phyloP scores from a whole-genome alignment of 768 basidiomycete species.

The Artomyces pyxidatus region DNA sequence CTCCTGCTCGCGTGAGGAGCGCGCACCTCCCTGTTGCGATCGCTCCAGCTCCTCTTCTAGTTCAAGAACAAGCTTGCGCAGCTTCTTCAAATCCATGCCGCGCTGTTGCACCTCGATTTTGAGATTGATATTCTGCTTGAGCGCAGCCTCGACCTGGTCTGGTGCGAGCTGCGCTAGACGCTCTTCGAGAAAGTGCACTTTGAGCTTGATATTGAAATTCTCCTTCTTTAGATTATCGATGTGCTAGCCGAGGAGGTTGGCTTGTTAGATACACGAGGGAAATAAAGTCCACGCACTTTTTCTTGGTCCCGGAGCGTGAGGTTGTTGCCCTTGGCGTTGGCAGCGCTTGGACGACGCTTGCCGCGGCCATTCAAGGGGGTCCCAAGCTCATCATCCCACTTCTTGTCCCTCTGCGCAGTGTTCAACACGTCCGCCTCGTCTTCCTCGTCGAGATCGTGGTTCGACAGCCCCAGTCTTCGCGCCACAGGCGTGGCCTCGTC shows the following conservation, averaged over 20 bases:
- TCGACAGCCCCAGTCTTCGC: slow-evolving; percentile 6
- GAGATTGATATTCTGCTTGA: slow-evolving; percentile 88
- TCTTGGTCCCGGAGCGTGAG: slow-evolving; percentile 94
- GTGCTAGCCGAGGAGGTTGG: slow-evolving; percentile 43
- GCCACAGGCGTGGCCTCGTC: slow-evolving; percentile 13
- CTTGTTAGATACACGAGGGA: neutral
- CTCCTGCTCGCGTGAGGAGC: slow-evolving; percentile 55
- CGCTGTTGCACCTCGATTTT: slow-evolving; percentile 90
- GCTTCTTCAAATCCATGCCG: slow-evolving; percentile 84
- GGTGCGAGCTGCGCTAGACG: slow-evolving; percentile 83
- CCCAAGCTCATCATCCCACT: slow-evolving; percentile 41
- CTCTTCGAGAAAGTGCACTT: slow-evolving; percentile 93
- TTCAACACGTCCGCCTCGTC: slow-evolving; percentile 13
- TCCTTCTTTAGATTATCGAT: slow-evolving; percentile 95
- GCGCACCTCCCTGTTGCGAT: slow-evolving; percentile 40
- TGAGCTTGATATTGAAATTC: slow-evolving; percentile 93
- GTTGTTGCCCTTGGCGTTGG: slow-evolving; percentile 31
- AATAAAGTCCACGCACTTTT: slow-evolving; percentile 49
- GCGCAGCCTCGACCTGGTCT: slow-evolving; percentile 85
- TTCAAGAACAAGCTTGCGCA: slow-evolving; percentile 82
- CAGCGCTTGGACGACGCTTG: slow-evolving; percentile 34
- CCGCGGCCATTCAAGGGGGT: slow-evolving; percentile 40
- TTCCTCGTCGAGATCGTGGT: slow-evolving; percentile 11
- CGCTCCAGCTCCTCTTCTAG: slow-evolving; percentile 75
- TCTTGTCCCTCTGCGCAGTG: slow-evolving; percentile 17